Evolutionary conservation across 192 early-diverging fungal species (phyloP).

Genomic region (Lunasporangiospora selenospora): DNA sequence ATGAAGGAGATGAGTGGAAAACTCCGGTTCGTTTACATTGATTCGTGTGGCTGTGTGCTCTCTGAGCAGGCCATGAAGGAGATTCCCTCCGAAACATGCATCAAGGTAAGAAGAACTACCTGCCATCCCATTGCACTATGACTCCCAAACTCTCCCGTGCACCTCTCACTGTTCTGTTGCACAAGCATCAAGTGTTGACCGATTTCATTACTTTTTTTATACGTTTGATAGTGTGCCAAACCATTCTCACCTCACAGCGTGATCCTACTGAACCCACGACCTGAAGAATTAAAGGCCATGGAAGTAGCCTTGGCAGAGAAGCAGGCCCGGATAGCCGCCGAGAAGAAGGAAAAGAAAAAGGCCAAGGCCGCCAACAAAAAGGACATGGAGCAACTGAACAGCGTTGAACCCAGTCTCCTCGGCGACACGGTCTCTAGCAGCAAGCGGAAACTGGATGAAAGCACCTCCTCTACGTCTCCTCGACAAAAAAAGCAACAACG

Average conservation of each 20-base stretch:
- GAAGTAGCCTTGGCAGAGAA: slow-evolving; percentile 59
- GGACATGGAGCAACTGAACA: slow-evolving; percentile 42
- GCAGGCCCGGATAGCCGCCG: slow-evolving; percentile 53
- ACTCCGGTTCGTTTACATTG: slow-evolving; percentile 65
- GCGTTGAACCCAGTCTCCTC: slow-evolving; percentile 23
- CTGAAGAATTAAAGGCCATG: slow-evolving; percentile 68
- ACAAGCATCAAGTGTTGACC: background rate
- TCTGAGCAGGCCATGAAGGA: slow-evolving; percentile 80
- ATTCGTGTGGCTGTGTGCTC: slow-evolving; percentile 81
- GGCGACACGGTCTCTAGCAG: slow-evolving; percentile 9
- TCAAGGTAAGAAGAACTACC: slow-evolving; percentile 51
- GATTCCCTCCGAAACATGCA: slow-evolving; percentile 66
- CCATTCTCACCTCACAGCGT: slow-evolving; percentile 64
- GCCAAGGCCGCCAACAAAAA: slow-evolving; percentile 47
- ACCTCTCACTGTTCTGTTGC: background rate
- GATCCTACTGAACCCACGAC: slow-evolving; percentile 73
- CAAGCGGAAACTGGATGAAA: slow-evolving; percentile 41
- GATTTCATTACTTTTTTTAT: background rate
- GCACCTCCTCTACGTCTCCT: background rate
- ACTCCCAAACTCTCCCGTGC: background rate
- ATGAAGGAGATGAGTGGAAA: slow-evolving; percentile 90
- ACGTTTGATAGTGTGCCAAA: slow-evolving; percentile 63
- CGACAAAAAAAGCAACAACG: slow-evolving; percentile 30
- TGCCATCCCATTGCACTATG: background rate
- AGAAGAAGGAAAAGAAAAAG: slow-evolving; percentile 58